phyloP scores from a whole-genome alignment of 2,329 filamentous ascomycete genomes.

The Lachnellula cervina region DNA sequence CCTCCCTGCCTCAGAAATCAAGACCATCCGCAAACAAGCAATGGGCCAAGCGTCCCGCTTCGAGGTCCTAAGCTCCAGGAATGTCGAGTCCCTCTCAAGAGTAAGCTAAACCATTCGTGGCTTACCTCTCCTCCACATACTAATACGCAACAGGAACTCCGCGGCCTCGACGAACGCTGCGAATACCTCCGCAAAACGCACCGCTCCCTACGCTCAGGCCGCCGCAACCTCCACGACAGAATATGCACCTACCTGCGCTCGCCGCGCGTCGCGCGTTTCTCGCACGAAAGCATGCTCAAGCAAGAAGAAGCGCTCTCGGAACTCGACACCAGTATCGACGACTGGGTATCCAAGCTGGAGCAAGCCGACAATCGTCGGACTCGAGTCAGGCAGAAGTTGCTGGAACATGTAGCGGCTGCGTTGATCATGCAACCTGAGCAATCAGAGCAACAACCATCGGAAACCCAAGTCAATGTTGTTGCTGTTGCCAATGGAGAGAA shows the following conservation, averaged over 20 bases:
- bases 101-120: conserved; percentile 35
- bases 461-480: conserved; percentile 14
- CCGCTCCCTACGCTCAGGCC: conserved; percentile 67
- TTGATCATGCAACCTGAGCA: conserved; percentile 39
- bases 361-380: conserved; percentile 72
- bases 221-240: conserved; percentile 69
- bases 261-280: conserved; percentile 65
- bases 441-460: conserved; percentile 11
- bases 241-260: conserved; percentile 75
- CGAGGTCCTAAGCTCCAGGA: conserved; percentile 56
- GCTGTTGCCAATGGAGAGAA: conserved; percentile 18
- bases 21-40: conserved; percentile 53
- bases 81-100: conserved; percentile 62
- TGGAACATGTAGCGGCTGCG: conserved; percentile 76
- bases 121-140: not conserved
- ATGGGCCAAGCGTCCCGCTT: conserved; percentile 58
- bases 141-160: conserved; percentile 54
- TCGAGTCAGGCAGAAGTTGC: conserved; percentile 70
- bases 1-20: conserved; percentile 45
- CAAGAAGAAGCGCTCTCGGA: conserved; percentile 76
- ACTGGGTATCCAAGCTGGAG: conserved; percentile 77
- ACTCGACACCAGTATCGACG: conserved; percentile 72
- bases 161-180: conserved; percentile 69
- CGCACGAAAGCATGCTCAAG: conserved; percentile 68
- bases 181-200: conserved; percentile 76